phyloP scores from a whole-genome alignment of 768 basidiomycete genomes.

The Suillus occidentalis region DNA sequence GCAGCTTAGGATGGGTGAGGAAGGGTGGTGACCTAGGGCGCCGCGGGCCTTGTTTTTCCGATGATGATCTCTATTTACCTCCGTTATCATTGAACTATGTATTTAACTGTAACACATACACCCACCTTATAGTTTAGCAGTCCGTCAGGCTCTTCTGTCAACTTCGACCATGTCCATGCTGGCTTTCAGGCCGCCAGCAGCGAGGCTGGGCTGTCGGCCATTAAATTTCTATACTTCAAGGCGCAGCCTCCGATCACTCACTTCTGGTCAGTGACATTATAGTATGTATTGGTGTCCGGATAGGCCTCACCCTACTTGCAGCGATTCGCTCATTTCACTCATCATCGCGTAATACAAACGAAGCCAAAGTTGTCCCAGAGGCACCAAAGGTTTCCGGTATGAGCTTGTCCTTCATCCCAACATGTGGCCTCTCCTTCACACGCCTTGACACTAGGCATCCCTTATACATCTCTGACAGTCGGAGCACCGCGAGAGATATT shows the following conservation, averaged over 20 bases:
- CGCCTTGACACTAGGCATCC: slow-evolving; percentile 39
- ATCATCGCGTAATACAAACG: slow-evolving; percentile 27
- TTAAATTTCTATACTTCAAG: slow-evolving; percentile 14
- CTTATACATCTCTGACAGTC: slow-evolving; percentile 72
- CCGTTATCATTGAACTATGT: slow-evolving; percentile 3
- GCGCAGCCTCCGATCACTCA: slow-evolving; percentile 19
- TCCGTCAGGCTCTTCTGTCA: slow-evolving; percentile 17
- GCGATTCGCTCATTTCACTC: slow-evolving; percentile 33
- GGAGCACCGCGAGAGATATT: slow-evolving; percentile 79
- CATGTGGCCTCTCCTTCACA: not conserved
- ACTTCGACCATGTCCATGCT: slow-evolving; percentile 30
- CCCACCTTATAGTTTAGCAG: slow-evolving; percentile 6
- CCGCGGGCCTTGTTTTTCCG: slow-evolving; percentile 3
- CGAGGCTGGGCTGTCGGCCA: slow-evolving; percentile 24
- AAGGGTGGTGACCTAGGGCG: not conserved
- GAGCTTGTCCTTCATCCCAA: slow-evolving; percentile 4
- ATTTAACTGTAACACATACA: slow-evolving; percentile 21
- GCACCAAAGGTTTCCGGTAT: slow-evolving; percentile 27
- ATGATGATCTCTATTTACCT: slow-evolving; percentile 5
- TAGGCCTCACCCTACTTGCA: slow-evolving; percentile 11
- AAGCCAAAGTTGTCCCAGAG: slow-evolving; percentile 13
- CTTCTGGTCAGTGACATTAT: slow-evolving; percentile 21
- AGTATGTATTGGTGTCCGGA: not conserved
- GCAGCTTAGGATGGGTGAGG: not conserved
- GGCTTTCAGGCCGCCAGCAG: slow-evolving; percentile 30